Conservation (phyloP, 116 monocot genomes). For the Zostera marina region DNA sequence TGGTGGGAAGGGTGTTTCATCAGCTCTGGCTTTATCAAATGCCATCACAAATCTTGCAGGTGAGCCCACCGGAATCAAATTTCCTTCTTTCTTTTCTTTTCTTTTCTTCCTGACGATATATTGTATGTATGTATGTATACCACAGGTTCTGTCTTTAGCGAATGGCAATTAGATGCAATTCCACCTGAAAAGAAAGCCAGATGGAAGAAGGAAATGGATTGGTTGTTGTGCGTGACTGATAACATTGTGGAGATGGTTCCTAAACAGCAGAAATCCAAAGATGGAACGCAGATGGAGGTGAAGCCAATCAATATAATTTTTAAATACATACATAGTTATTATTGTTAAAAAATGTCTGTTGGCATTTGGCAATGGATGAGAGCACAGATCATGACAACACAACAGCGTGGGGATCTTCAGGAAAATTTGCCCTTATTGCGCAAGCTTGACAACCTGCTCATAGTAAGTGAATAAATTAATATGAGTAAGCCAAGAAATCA, state of each 20-base stretch:
- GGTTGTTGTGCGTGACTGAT: conserved; percentile 89
- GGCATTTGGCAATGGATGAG: no score
- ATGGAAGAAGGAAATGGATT: conserved; percentile 79
- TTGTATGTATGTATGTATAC: background rate
- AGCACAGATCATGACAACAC: conserved; percentile 69
- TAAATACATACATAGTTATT: no score
- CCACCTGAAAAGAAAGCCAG: conserved; percentile 41
- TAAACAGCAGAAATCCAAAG: conserved; percentile 47
- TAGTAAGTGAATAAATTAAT: no score
- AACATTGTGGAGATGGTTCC: conserved; percentile 90
- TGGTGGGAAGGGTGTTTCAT: conserved; percentile 66
- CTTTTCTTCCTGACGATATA: no score
- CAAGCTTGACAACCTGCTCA: conserved; percentile 85
- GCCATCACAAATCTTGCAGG: conserved; percentile 84
- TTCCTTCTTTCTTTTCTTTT: background rate
- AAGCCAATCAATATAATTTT: background rate
- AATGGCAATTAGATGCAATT: conserved; percentile 73
- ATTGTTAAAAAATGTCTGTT: no score
- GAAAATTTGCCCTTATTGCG: conserved; percentile 84
- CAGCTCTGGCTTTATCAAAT: conserved; percentile 71
- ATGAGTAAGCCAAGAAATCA: background rate
- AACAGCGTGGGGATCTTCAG: conserved; percentile 68
- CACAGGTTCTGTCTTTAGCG: conserved; percentile 76
- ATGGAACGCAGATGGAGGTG: conserved; percentile 84
- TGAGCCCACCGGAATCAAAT: conserved; percentile 1